Evolutionary conservation across 148 eudicot species (phyloP).

Genomic region (Limonium bicolor): DNA sequence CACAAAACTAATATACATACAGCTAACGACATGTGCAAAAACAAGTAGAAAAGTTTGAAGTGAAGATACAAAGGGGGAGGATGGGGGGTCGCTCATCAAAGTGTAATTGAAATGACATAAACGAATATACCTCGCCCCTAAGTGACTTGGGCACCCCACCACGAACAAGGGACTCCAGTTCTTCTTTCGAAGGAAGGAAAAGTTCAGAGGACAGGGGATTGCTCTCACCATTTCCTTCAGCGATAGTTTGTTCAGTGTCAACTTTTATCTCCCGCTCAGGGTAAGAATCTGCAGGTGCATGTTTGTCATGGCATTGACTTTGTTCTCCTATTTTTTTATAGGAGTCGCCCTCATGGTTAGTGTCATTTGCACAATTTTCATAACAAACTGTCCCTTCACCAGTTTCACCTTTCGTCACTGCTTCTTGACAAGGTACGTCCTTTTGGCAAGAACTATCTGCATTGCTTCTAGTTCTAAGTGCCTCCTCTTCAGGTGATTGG

Average conservation of each 20-base stretch:
- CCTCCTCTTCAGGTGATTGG: too few relatives aligned
- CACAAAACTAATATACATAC: too few relatives aligned
- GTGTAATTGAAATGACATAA: not conserved
- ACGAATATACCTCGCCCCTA: slow-evolving; percentile 74
- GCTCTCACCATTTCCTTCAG: slow-evolving; percentile 8
- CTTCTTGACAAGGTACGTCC: slow-evolving; percentile 4
- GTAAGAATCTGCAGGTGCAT: not conserved
- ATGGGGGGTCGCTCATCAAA: too few relatives aligned
- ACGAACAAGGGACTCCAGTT: slow-evolving; percentile 76
- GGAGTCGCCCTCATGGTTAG: too few relatives aligned
- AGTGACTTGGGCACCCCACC: slow-evolving; percentile 88
- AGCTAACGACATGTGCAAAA: too few relatives aligned
- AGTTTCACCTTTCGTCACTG: not conserved
- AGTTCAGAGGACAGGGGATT: slow-evolving; percentile 13
- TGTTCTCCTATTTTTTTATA: not conserved
- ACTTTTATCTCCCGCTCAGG: not conserved
- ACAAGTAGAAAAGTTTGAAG: too few relatives aligned
- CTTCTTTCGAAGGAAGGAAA: slow-evolving; percentile 50
- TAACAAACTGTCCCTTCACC: too few relatives aligned
- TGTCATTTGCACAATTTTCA: too few relatives aligned
- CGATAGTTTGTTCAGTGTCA: slow-evolving; percentile 11
- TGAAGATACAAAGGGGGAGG: too few relatives aligned
- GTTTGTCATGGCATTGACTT: not conserved
- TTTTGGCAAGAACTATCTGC: too few relatives aligned
- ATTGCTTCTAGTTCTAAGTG: too few relatives aligned